phyloP scores from a whole-genome alignment of 352 stramenopile species.

The Pythium folliculosum region DNA sequence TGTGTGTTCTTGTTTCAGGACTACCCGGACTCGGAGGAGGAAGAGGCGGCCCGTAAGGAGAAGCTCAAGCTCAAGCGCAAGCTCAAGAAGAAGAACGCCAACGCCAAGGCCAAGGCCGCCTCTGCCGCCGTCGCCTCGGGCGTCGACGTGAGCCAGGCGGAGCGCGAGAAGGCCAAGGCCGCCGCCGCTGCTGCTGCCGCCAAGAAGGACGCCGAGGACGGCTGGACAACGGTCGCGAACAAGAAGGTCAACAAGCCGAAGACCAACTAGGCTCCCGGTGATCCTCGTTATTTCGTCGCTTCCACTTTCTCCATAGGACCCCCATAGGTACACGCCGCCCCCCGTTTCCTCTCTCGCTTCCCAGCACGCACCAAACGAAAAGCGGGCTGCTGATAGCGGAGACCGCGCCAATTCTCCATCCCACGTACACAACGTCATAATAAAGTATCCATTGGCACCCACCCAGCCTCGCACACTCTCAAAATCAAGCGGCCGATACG shows the following conservation, averaged over 20 bases:
- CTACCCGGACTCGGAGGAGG: constrained; percentile 80
- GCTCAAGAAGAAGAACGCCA: constrained; percentile 82
- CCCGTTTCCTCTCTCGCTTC: neutral
- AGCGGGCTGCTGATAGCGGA: neutral
- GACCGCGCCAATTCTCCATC: neutral
- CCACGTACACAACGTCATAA: constrained; percentile 26
- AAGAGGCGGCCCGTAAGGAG: constrained; percentile 72
- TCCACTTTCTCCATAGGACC: constrained; percentile 17
- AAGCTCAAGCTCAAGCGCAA: constrained; percentile 84
- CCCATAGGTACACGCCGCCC: constrained; percentile 16
- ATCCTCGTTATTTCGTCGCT: neutral
- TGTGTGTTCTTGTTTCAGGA: constrained; percentile 29
- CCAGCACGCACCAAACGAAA: neutral
- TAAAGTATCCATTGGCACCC: constrained; percentile 22
- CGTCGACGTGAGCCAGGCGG: constrained; percentile 32
- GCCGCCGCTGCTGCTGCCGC: constrained; percentile 32
- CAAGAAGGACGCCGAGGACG: constrained; percentile 73
- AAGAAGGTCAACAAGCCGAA: constrained; percentile 64
- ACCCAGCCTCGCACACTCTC: no score
- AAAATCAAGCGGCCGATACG: no score
- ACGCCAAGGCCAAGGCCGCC: constrained; percentile 37
- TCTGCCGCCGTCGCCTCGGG: constrained; percentile 10
- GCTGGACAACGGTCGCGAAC: constrained; percentile 78
- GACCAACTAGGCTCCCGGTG: constrained; percentile 46
- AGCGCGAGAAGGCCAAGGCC: constrained; percentile 52